Percentiles rank a stretch among this genome's conserved stretches.
Conservation (phyloP, 169 alveolate species). For the Cystoisospora suis region DNA sequence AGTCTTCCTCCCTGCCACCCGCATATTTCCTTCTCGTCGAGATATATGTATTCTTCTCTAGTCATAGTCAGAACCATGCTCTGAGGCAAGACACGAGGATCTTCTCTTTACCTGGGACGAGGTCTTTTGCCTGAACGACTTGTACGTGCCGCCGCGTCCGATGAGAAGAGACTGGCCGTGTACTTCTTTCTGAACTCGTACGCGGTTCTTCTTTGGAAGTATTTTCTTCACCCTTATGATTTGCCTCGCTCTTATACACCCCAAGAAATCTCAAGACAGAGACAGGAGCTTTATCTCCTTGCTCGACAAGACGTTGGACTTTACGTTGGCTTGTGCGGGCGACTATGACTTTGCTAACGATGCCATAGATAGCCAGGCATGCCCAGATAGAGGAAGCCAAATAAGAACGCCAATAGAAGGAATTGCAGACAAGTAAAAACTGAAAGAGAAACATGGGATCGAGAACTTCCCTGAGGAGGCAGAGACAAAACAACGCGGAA, state of each 20-base stretch:
- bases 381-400: conserved; percentile 48
- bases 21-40: too few species aligned
- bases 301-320: conserved; percentile 3
- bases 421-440: conserved; percentile 29
- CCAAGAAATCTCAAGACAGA: conserved; percentile 2
- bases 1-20: too few species aligned
- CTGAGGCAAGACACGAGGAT: too few species aligned
- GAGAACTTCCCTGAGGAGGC: background rate
- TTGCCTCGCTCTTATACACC: background rate
- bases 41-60: too few species aligned
- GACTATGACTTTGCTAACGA: background rate
- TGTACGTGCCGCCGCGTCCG: too few species aligned
- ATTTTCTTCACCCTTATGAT: background rate
- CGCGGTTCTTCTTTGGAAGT: background rate
- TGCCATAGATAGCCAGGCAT: conserved; percentile 29
- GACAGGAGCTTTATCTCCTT: background rate
- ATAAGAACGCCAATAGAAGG: conserved; percentile 53
- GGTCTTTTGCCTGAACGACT: too few species aligned
- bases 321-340: conserved; percentile 23
- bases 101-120: too few species aligned
- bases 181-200: too few species aligned
- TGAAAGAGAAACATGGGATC: conserved; percentile 35
- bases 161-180: too few species aligned
- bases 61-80: too few species aligned
- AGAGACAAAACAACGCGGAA: too few species aligned